These are phyloP conservation scores for Neurospora hispaniola DNA, from an alignment of 495 filamentous ascomycete genomes.

Conservation along the genomic window DNA sequence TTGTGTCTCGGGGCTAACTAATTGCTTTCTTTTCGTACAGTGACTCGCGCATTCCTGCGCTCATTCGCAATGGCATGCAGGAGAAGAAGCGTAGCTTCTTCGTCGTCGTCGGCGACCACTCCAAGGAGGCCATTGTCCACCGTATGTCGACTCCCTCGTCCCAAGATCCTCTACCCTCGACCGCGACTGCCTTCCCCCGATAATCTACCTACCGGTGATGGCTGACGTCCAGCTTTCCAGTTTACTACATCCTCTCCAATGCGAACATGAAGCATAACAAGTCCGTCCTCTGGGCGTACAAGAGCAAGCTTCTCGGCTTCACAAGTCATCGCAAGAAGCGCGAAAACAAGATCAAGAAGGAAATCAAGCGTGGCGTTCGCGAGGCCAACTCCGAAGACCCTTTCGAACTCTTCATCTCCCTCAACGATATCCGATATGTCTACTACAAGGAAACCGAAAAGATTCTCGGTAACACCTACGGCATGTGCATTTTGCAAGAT, in stretches of 20 bases:
- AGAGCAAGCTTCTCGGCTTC: constrained; percentile 92
- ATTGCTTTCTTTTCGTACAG: constrained; percentile 23
- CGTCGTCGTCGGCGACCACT: constrained; percentile 87
- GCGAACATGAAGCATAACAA: constrained; percentile 93
- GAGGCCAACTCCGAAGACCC: constrained; percentile 95
- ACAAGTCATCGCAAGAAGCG: constrained; percentile 91
- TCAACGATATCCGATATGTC: constrained; percentile 95
- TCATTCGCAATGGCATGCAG: constrained; percentile 91
- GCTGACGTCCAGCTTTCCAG: constrained; percentile 3
- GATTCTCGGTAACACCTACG: constrained; percentile 96
- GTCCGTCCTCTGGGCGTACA: constrained; percentile 98
- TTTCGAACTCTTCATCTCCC: constrained; percentile 94
- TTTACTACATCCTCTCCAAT: constrained; percentile 87
- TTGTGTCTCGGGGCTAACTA: background rate
- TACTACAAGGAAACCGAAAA: constrained; percentile 99
- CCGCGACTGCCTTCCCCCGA: background rate
- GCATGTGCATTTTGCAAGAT: constrained; percentile 97
- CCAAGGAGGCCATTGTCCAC: constrained; percentile 95
- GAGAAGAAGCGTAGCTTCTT: constrained; percentile 98
- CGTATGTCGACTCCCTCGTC: constrained; percentile 11
- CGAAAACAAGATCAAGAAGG: constrained; percentile 94
- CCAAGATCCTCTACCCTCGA: background rate
- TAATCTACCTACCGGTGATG: background rate
- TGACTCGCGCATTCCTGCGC: constrained; percentile 89
- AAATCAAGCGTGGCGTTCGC: constrained; percentile 89